Evolutionary conservation across 305 asterid species (phyloP).

Genomic region (Rubia balearica): DNA sequence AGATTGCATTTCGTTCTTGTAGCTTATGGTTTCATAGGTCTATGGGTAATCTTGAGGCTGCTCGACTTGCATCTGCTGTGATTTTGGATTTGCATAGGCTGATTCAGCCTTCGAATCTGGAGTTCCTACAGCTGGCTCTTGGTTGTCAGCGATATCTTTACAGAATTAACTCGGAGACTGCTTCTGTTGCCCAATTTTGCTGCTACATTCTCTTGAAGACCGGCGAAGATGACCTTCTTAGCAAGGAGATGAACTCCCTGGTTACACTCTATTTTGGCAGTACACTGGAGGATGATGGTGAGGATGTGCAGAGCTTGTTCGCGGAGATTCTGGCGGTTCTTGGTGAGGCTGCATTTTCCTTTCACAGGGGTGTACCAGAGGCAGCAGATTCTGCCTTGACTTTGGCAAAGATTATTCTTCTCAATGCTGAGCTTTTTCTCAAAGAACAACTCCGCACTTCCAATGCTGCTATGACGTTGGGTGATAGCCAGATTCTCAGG

Average conservation of each 20-base stretch:
- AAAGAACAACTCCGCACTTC: not conserved
- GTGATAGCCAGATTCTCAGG: not conserved
- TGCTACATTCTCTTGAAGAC: not conserved
- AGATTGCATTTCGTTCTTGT: constrained; percentile 5
- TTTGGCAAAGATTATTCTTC: not conserved
- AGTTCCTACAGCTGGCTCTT: not conserved
- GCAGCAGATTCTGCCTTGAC: not conserved
- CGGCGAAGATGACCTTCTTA: not conserved
- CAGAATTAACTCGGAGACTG: not conserved
- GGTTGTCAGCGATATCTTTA: not conserved
- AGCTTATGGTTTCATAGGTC: not conserved
- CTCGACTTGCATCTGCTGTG: not conserved
- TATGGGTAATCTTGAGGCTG: not conserved
- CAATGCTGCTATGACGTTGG: not conserved
- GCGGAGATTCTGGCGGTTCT: not conserved
- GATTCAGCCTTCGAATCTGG: constrained; percentile 2
- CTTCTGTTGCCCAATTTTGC: not conserved
- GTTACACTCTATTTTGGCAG: not conserved
- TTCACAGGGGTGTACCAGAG: not conserved
- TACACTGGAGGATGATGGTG: not conserved
- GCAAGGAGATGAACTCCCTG: not conserved
- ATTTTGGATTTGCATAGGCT: not conserved
- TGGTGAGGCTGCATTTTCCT: not conserved
- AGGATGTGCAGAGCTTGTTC: not conserved
- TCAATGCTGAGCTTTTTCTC: constrained; percentile 3